Evolutionary conservation across 768 basidiomycete species (phyloP).

Genomic region (Roridomyces roridus): DNA sequence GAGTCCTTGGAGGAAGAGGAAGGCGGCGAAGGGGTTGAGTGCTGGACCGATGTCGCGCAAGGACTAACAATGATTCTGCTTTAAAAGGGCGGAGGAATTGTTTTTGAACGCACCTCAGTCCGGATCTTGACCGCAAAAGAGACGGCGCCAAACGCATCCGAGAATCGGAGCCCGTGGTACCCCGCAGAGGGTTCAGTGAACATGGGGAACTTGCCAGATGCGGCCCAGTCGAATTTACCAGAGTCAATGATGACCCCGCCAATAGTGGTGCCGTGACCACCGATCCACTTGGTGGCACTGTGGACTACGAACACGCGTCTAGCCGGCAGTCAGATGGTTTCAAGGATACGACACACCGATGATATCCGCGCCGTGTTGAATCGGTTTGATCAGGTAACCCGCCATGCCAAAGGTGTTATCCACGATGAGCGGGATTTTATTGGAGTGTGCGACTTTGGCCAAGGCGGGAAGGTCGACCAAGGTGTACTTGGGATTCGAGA

Average conservation of each 20-base stretch:
- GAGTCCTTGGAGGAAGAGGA: conserved; percentile 78
- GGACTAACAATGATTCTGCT: conserved; percentile 39
- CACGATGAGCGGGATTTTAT: conserved; percentile 78
- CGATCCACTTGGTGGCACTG: conserved; percentile 87
- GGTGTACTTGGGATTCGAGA: conserved; percentile 80
- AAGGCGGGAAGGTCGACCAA: conserved; percentile 72
- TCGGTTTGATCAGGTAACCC: conserved; percentile 71
- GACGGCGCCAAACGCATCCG: conserved; percentile 66
- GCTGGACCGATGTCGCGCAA: conserved; percentile 72
- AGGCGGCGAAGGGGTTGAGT: conserved; percentile 75
- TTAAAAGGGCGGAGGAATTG: background rate
- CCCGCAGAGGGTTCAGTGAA: conserved; percentile 80
- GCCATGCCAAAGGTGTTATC: conserved; percentile 84
- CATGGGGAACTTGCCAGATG: conserved; percentile 71
- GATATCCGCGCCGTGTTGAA: conserved; percentile 80
- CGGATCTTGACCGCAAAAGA: conserved; percentile 76
- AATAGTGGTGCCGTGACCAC: conserved; percentile 81
- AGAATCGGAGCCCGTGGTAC: conserved; percentile 74
- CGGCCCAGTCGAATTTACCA: conserved; percentile 77
- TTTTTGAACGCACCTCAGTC: conserved; percentile 38
- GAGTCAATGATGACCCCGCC: conserved; percentile 72
- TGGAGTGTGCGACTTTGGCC: conserved; percentile 76
- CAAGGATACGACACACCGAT: conserved; percentile 48
- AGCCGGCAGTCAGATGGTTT: too few species aligned
- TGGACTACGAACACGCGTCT: conserved; percentile 51